Conservation (phyloP, 1,284 basidiomycete genomes). For the Malassezia cuniculi region DNA sequence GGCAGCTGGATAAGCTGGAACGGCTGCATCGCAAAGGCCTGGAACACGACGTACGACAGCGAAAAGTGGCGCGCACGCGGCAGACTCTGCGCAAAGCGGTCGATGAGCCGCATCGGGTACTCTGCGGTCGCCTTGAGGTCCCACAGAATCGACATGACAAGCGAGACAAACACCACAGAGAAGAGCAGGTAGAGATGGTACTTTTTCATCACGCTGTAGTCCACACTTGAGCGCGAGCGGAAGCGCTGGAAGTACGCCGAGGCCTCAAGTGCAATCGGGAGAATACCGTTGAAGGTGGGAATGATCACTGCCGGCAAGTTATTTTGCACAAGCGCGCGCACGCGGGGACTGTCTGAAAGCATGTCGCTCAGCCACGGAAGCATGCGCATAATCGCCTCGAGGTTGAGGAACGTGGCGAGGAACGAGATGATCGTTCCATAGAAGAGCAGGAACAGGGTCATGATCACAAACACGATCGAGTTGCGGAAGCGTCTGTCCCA, state of each 20-base stretch:
- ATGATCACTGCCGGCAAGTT: constrained; percentile 79
- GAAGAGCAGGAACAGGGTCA: constrained; percentile 54
- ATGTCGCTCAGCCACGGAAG: constrained; percentile 65
- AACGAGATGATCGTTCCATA: constrained; percentile 47
- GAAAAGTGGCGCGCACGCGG: constrained; percentile 63
- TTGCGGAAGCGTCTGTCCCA: constrained; percentile 32
- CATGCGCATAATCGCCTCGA: constrained; percentile 76
- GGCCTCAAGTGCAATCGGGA: constrained; percentile 82
- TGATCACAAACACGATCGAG: constrained; percentile 48
- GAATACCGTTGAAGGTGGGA: constrained; percentile 71
- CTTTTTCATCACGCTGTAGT: constrained; percentile 82
- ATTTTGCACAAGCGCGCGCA: constrained; percentile 80
- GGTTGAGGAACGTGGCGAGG: constrained; percentile 71
- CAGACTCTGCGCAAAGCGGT: constrained; percentile 33
- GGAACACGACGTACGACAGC: constrained; percentile 84
- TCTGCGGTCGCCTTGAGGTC: constrained; percentile 47
- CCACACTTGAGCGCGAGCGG: constrained; percentile 75
- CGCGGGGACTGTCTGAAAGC: constrained; percentile 64
- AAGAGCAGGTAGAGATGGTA: constrained; percentile 70
- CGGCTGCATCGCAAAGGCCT: constrained; percentile 86
- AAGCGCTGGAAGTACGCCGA: constrained; percentile 72
- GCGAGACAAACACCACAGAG: constrained; percentile 90
- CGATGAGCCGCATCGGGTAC: constrained; percentile 38
- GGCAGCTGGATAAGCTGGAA: constrained; percentile 57
- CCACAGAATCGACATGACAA: constrained; percentile 78